A percentile compares a stretch with the other conserved stretches of the same genome.
Evolutionary conservation across 495 filamentous ascomycete genomes (phyloP).

Genomic region (Beverwykella pulmonaria): DNA sequence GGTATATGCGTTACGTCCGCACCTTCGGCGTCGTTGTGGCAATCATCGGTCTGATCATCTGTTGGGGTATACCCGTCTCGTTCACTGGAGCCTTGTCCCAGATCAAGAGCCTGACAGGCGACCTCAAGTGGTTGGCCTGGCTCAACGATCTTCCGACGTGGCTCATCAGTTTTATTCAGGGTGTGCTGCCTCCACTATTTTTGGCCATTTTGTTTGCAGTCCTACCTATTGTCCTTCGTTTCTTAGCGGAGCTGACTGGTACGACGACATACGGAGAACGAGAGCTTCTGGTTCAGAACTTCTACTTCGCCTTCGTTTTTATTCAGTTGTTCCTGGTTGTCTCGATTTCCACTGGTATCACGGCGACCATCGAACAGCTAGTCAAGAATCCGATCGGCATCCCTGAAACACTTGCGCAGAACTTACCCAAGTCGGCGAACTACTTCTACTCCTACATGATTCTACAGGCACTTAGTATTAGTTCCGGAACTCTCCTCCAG

Average conservation of each 20-base stretch:
- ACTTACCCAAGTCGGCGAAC: slow-evolving; percentile 86
- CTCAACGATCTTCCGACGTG: slow-evolving; percentile 63
- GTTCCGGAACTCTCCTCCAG: slow-evolving; percentile 89
- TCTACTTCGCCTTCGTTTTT: slow-evolving; percentile 94
- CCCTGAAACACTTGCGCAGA: slow-evolving; percentile 70
- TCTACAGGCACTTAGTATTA: slow-evolving; percentile 86
- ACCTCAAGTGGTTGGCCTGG: slow-evolving; percentile 71
- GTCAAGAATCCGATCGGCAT: slow-evolving; percentile 57
- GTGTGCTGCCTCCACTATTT: slow-evolving; percentile 80
- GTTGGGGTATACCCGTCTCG: slow-evolving; percentile 90
- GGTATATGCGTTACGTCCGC: slow-evolving; percentile 89
- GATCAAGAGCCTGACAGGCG: slow-evolving; percentile 65
- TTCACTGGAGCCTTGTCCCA: slow-evolving; percentile 83
- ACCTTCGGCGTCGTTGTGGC: slow-evolving; percentile 65
- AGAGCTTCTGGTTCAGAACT: slow-evolving; percentile 82
- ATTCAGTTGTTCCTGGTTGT: slow-evolving; percentile 94
- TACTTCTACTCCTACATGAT: slow-evolving; percentile 99
- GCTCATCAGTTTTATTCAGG: slow-evolving; percentile 74
- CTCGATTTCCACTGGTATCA: slow-evolving; percentile 79
- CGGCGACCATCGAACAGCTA: slow-evolving; percentile 65
- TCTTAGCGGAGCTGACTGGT: slow-evolving; percentile 75
- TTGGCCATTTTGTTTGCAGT: slow-evolving; percentile 78
- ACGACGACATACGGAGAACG: slow-evolving; percentile 78
- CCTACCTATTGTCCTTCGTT: slow-evolving; percentile 75
- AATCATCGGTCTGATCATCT: slow-evolving; percentile 73